A percentile compares a stretch with the other conserved stretches of the same genome.
phyloP scores from a whole-genome alignment of 306 rosid genomes.

The Hippophae tibetana region DNA sequence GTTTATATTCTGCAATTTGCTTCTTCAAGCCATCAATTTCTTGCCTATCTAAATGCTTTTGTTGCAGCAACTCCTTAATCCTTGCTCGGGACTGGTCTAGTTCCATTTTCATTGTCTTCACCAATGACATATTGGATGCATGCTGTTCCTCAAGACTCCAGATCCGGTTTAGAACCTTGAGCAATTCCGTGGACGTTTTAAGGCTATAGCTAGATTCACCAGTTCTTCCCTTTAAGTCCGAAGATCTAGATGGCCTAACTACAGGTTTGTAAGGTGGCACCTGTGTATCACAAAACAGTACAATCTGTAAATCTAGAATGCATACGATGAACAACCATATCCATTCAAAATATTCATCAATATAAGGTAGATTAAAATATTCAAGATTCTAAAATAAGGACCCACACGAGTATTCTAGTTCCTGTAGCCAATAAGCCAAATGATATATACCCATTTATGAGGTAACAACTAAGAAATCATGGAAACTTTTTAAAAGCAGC shows the following conservation, averaged over 20 bases:
- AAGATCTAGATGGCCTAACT: slow-evolving; percentile 30
- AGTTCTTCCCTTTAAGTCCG: slow-evolving; percentile 29
- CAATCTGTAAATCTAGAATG: slow-evolving; percentile 13
- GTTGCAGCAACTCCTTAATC: slow-evolving; percentile 40
- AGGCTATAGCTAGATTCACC: slow-evolving; percentile 28
- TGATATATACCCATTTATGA: too few relatives aligned
- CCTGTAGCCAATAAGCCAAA: too few relatives aligned
- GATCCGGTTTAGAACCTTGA: slow-evolving; percentile 51
- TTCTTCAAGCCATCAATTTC: slow-evolving; percentile 38
- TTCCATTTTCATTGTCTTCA: slow-evolving; percentile 48
- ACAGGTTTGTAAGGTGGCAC: slow-evolving; percentile 34
- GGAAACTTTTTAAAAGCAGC: too few relatives aligned
- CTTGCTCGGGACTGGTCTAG: slow-evolving; percentile 31
- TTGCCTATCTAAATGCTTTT: slow-evolving; percentile 35
- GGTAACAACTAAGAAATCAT: too few relatives aligned
- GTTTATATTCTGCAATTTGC: slow-evolving; percentile 27
- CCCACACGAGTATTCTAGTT: background rate
- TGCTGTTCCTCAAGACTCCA: slow-evolving; percentile 71
- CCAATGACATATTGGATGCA: slow-evolving; percentile 33
- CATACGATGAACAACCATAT: background rate
- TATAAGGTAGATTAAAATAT: slow-evolving; percentile 2
- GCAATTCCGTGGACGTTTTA: slow-evolving; percentile 44
- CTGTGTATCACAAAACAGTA: slow-evolving; percentile 26
- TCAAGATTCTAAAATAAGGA: too few relatives aligned
- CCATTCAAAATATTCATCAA: background rate